A percentile compares a stretch with the other conserved stretches of the same genome.
Evolutionary conservation across 139 green algal genomes (phyloP).

Genomic region (Picochlorum sp.): DNA sequence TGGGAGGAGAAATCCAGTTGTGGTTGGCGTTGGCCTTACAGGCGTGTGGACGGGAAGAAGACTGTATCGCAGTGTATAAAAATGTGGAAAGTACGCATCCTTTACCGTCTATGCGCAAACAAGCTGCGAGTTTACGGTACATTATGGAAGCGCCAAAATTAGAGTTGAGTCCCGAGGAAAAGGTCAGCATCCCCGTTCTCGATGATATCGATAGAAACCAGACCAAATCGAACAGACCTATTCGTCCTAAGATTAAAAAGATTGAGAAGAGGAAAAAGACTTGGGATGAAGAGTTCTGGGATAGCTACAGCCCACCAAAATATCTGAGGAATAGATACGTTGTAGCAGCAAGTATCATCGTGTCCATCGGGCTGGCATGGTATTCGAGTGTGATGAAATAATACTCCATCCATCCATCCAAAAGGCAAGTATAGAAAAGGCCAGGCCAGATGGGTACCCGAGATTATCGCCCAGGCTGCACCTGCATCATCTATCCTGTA

Average conservation of each 20-base stretch:
- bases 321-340: conserved; percentile 53
- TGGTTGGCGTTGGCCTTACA: conserved; percentile 83
- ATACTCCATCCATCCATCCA: too few relatives aligned
- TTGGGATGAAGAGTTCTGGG: conserved; percentile 55
- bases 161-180: conserved; percentile 56
- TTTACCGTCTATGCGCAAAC: conserved; percentile 18
- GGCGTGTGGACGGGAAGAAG: conserved; percentile 55
- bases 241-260: neutral
- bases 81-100: conserved; percentile 44
- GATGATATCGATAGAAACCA: conserved; percentile 30
- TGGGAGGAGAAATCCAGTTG: conserved; percentile 73
- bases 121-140: conserved; percentile 52
- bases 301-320: conserved; percentile 46
- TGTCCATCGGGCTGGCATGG: conserved; percentile 31
- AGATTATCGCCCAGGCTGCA: too few relatives aligned
- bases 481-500: too few relatives aligned
- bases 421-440: too few relatives aligned
- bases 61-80: conserved; percentile 72
- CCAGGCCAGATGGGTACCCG: too few relatives aligned
- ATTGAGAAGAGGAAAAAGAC: conserved; percentile 27
- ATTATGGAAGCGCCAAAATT: conserved; percentile 81
- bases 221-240: conserved; percentile 11
- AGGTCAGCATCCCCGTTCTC: conserved; percentile 62
- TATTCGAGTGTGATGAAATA: conserved; percentile 20
- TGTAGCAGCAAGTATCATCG: conserved; percentile 24